phyloP scores from a whole-genome alignment of 768 basidiomycete species.

The Rhodotorula taiwanensis region DNA sequence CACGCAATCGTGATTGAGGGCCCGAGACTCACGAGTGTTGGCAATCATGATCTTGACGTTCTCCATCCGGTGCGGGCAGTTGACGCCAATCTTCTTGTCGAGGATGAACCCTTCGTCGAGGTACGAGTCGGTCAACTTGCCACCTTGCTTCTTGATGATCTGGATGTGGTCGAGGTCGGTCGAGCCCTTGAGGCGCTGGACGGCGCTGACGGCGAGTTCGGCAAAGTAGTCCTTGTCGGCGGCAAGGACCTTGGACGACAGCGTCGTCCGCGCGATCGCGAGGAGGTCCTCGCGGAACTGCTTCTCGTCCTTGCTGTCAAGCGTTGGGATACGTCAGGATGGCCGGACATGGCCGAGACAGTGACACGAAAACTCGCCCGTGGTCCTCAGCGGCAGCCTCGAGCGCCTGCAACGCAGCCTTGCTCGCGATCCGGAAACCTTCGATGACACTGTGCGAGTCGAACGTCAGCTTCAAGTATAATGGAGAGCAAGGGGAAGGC shows the following conservation, averaged over 20 bases:
- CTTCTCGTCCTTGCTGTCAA: slow-evolving; percentile 58
- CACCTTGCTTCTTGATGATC: slow-evolving; percentile 99
- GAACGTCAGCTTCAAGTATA: background rate
- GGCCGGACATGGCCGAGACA: no score
- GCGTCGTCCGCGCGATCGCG: slow-evolving; percentile 92
- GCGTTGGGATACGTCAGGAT: no score
- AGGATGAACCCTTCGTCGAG: slow-evolving; percentile 98
- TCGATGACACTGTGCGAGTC: slow-evolving; percentile 59
- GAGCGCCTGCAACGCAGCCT: slow-evolving; percentile 73
- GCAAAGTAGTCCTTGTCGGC: slow-evolving; percentile 98
- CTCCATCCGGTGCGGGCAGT: slow-evolving; percentile 89
- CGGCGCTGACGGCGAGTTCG: slow-evolving; percentile 94
- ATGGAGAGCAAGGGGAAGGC: background rate
- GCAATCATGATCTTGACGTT: slow-evolving; percentile 94
- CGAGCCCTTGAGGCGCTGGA: slow-evolving; percentile 87
- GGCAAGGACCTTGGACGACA: slow-evolving; percentile 90
- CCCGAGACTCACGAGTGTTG: slow-evolving; percentile 72
- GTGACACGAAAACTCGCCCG: no score
- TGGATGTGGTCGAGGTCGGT: slow-evolving; percentile 97
- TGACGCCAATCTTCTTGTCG: slow-evolving; percentile 87
- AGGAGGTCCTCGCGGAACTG: slow-evolving; percentile 83
- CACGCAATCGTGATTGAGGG: background rate
- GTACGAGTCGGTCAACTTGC: slow-evolving; percentile 95
- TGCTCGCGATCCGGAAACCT: slow-evolving; percentile 86
- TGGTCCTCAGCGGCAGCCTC: slow-evolving; percentile 77